Conservation (phyloP, 2,329 filamentous ascomycete genomes). For the Aspergillus versicolor region DNA sequence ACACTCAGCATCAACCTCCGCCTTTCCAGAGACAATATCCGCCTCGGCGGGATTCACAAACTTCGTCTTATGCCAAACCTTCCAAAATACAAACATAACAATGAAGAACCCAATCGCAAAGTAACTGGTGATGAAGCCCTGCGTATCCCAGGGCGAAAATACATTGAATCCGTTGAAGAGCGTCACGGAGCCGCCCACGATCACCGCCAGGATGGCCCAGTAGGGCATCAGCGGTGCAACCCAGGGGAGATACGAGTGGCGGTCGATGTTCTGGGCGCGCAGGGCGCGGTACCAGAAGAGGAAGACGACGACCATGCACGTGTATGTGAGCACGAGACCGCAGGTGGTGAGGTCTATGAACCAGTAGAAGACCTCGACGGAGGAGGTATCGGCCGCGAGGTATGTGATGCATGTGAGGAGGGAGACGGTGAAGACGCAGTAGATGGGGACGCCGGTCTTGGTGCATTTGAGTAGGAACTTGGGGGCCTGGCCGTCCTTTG, state of each 20-base stretch:
- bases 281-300: conserved; percentile 70
- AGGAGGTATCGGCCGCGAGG: conserved; percentile 63
- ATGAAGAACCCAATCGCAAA: conserved; percentile 47
- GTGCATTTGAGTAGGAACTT: conserved; percentile 59
- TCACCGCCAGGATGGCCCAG: conserved; percentile 63
- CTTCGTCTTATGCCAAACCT: conserved; percentile 29
- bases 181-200: conserved; percentile 55
- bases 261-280: conserved; percentile 65
- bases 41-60: conserved; percentile 29
- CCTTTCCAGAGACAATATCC: conserved; percentile 34
- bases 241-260: conserved; percentile 65
- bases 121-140: conserved; percentile 53
- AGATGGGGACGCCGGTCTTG: conserved; percentile 65
- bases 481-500: conserved; percentile 52
- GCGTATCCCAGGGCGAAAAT: conserved; percentile 42
- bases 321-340: conserved; percentile 47
- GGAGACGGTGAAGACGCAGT: conserved; percentile 65
- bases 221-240: conserved; percentile 68
- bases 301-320: conserved; percentile 67
- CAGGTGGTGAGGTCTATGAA: conserved; percentile 59
- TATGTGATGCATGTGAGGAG: conserved; percentile 68
- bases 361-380: conserved; percentile 68
- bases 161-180: conserved; percentile 63
- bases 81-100: conserved; percentile 41
- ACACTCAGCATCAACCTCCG: conserved; percentile 35